A percentile compares a stretch with the other conserved stretches of the same genome.
Conservation (phyloP, 2,329 filamentous ascomycete species). For the Penicillium sp. region DNA sequence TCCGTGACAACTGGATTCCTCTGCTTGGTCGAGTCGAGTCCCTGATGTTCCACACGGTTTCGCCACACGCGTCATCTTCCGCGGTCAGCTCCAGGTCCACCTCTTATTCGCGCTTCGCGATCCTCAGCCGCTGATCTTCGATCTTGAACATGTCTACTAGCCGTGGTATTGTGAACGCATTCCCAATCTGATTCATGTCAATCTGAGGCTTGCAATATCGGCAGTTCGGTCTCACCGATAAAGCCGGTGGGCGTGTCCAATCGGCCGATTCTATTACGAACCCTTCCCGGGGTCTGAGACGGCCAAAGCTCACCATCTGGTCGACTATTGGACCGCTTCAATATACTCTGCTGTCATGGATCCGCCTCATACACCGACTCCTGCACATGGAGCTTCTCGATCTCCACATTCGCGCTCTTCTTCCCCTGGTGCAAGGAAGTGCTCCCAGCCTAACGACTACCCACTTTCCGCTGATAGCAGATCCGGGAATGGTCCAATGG, state of each 20-base stretch:
- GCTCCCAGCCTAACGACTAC: constrained; percentile 17
- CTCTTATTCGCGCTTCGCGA: constrained; percentile 1
- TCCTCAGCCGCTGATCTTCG: constrained; percentile 7
- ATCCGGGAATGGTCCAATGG: constrained; percentile 22
- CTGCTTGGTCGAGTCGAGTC: background rate
- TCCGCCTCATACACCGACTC: constrained; percentile 5
- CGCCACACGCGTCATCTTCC: constrained; percentile 25
- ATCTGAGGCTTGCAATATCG: background rate
- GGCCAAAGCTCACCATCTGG: background rate
- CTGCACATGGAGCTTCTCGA: constrained; percentile 7
- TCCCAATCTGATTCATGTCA: background rate
- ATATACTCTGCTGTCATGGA: background rate
- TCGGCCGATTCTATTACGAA: background rate
- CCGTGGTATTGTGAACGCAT: background rate
- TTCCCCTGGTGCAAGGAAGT: constrained; percentile 13
- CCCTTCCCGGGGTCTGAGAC: background rate
- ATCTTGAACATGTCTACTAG: constrained; percentile 12
- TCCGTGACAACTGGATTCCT: background rate
- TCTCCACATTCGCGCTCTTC: constrained; percentile 10
- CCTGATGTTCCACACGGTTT: constrained; percentile 17
- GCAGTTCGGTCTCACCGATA: background rate
- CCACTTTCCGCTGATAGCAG: constrained; percentile 21
- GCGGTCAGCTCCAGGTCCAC: constrained; percentile 13
- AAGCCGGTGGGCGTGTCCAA: background rate
- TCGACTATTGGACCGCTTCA: background rate